Conservation (phyloP, 805 yeast genomes). For the Lipomyces chichibuensis region DNA sequence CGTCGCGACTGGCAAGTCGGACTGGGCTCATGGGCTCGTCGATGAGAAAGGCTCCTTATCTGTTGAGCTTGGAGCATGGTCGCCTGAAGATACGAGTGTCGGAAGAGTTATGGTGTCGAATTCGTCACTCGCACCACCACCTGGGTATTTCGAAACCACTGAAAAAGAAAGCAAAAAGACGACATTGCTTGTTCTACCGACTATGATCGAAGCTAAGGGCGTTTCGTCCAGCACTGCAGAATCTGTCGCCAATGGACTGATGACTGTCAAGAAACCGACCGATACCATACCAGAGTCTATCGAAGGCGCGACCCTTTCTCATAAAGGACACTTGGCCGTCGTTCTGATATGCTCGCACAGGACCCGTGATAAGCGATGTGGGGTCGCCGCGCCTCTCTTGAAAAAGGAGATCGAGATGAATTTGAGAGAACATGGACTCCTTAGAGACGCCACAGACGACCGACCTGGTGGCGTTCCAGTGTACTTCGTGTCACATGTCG, state of each 20-base stretch:
- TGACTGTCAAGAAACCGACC: constrained; percentile 43
- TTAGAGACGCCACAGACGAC: constrained; percentile 75
- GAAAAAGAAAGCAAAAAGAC: constrained; percentile 53
- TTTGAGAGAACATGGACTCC: constrained; percentile 68
- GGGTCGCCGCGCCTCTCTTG: constrained; percentile 89
- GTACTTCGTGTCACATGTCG: constrained; percentile 79
- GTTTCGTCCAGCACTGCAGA: constrained; percentile 52
- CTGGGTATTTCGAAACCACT: constrained; percentile 50
- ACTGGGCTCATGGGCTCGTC: constrained; percentile 81
- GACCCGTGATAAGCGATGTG: constrained; percentile 91
- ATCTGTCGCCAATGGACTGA: constrained; percentile 50
- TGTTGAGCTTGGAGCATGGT: constrained; percentile 46
- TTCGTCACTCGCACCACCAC: constrained; percentile 54
- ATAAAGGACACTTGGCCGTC: constrained; percentile 46
- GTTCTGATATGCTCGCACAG: constrained; percentile 85
- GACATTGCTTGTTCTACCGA: constrained; percentile 71
- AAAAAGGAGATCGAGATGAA: constrained; percentile 74
- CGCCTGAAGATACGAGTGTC: constrained; percentile 34
- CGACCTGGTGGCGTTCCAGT: constrained; percentile 76
- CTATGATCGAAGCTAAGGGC: constrained; percentile 67
- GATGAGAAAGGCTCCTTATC: constrained; percentile 54
- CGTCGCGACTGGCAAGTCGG: constrained; percentile 79
- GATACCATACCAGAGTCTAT: constrained; percentile 43
- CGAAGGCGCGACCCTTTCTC: constrained; percentile 41
- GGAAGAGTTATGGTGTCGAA: constrained; percentile 56